Conservation (phyloP, 176 grass and related monocot species). For the Cenchrus americanus region DNA sequence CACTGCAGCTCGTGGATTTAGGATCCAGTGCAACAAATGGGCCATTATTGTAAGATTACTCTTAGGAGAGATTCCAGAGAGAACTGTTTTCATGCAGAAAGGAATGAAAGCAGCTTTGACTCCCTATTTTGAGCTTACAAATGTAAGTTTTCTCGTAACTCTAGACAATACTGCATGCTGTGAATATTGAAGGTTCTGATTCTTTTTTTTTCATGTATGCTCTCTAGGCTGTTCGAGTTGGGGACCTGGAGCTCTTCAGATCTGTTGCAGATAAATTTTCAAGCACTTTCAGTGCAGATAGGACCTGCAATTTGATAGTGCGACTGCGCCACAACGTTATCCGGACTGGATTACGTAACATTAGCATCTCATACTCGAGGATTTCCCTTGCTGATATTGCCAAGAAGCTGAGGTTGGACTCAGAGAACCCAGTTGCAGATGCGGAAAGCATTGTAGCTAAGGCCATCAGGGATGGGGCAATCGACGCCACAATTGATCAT, state of each 20-base stretch:
- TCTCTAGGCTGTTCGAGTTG: conserved; percentile 79
- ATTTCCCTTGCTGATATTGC: conserved; percentile 88
- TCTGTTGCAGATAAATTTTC: conserved; percentile 74
- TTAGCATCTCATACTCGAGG: conserved; percentile 77
- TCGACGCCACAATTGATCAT: conserved; percentile 87
- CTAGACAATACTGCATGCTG: not conserved
- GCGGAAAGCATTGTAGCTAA: conserved; percentile 87
- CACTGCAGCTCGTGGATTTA: conserved; percentile 70
- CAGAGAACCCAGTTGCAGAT: conserved; percentile 66
- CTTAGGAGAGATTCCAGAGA: conserved; percentile 81
- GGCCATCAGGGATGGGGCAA: conserved; percentile 78
- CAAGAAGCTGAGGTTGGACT: conserved; percentile 74
- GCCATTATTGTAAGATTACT: conserved; percentile 72
- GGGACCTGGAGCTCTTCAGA: conserved; percentile 80
- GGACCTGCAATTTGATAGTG: conserved; percentile 77
- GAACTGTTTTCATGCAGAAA: conserved; percentile 90
- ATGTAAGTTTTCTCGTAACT: conserved; percentile 47
- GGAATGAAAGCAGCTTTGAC: conserved; percentile 81
- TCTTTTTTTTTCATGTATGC: conserved; percentile 19
- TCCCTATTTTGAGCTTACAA: conserved; percentile 91
- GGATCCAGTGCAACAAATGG: conserved; percentile 89
- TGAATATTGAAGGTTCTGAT: not conserved
- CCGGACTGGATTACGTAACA: conserved; percentile 84
- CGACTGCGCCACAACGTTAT: conserved; percentile 85
- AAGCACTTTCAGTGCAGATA: conserved; percentile 71